Percentiles rank a stretch among this genome's conserved stretches.
Conservation (phyloP, 2,329 filamentous ascomycete species). For the Fusarium piperis region DNA sequence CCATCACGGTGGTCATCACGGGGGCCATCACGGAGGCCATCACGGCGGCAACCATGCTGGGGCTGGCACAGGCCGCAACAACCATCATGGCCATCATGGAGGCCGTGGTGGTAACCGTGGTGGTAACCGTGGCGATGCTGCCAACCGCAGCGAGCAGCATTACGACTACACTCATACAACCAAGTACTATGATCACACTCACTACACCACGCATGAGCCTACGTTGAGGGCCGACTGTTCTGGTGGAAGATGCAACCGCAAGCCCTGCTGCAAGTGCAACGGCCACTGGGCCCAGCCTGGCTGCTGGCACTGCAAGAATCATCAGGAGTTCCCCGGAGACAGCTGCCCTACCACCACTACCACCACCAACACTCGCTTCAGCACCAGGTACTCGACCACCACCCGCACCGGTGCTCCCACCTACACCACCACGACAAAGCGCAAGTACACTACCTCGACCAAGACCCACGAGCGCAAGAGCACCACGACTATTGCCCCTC, state of each 20-base stretch:
- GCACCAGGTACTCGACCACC: conserved; percentile 13
- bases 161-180: conserved; percentile 28
- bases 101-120: not conserved
- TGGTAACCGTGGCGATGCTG: not conserved
- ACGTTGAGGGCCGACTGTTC: conserved; percentile 30
- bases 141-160: conserved; percentile 8
- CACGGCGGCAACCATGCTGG: not conserved
- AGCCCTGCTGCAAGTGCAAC: conserved; percentile 42
- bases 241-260: conserved; percentile 36
- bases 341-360: conserved; percentile 19
- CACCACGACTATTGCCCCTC: conserved; percentile 17
- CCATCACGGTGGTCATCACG: not conserved
- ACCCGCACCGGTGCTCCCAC: conserved; percentile 9
- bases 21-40: not conserved
- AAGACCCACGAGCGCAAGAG: conserved; percentile 18
- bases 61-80: not conserved
- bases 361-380: conserved; percentile 12
- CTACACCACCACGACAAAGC: conserved; percentile 7
- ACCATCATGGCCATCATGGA: conserved; percentile 1
- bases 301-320: conserved; percentile 45
- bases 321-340: conserved; percentile 27
- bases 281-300: conserved; percentile 43
- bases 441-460: conserved; percentile 9
- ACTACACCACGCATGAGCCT: conserved; percentile 15
- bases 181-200: conserved; percentile 17